These are phyloP conservation scores for Madurella mycetomatis DNA, from an alignment of 2,329 filamentous ascomycete genomes.

Conservation along the genomic window DNA sequence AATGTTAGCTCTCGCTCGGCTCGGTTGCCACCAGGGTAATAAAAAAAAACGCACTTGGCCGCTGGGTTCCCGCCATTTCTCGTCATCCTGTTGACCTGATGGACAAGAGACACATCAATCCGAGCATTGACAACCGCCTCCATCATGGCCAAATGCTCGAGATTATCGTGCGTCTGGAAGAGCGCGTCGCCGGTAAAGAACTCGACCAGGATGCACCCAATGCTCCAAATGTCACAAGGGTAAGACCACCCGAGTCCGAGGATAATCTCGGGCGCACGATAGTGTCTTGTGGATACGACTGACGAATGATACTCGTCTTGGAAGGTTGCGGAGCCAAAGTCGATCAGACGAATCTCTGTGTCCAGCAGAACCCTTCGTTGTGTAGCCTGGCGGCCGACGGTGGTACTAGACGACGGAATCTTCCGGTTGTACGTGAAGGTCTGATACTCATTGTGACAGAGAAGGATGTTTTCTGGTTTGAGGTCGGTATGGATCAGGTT, in stretches of 20 bases:
- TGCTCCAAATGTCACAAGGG: conserved; percentile 70
- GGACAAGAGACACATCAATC: conserved; percentile 57
- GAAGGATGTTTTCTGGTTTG: conserved; percentile 66
- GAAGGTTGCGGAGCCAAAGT: conserved; percentile 69
- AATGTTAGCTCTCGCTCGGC: conserved; percentile 4
- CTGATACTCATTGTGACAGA: conserved; percentile 62
- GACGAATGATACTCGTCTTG: conserved; percentile 70
- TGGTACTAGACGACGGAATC: conserved; percentile 63
- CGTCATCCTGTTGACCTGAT: conserved; percentile 53
- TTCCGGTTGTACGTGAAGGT: conserved; percentile 67
- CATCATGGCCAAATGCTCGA: conserved; percentile 74
- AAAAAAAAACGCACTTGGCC: conserved; percentile 49
- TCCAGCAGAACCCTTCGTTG: conserved; percentile 62
- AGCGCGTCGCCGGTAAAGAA: conserved; percentile 68
- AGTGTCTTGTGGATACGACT: conserved; percentile 66
- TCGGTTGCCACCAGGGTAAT: neutral
- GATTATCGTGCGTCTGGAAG: conserved; percentile 68
- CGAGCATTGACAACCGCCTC: conserved; percentile 59
- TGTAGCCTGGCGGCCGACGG: conserved; percentile 55
- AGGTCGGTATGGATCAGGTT: conserved; percentile 91
- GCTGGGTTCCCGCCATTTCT: conserved; percentile 56
- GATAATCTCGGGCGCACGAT: conserved; percentile 67
- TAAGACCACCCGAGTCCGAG: conserved; percentile 67
- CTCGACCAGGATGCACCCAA: conserved; percentile 67
- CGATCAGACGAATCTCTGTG: conserved; percentile 65